Conservation (phyloP, 345 rosid genomes). For the Cardiospermum halicacabum region DNA sequence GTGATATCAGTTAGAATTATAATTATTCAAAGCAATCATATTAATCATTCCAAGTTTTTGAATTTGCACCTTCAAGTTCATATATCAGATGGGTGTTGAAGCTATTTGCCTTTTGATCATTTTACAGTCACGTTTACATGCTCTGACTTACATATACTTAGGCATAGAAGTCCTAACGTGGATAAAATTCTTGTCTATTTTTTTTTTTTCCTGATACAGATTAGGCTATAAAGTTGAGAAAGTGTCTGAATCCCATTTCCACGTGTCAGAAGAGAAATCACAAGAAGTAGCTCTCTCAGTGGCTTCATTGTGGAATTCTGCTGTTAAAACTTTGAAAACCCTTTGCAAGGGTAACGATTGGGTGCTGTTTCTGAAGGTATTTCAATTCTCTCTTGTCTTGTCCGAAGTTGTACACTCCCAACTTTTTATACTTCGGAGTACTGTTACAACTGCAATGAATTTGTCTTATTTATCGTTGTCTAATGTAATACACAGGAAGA, state of each 20-base stretch:
- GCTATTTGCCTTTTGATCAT: background rate
- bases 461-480: background rate
- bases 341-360: constrained; percentile 80
- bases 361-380: constrained; percentile 75
- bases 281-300: constrained; percentile 39
- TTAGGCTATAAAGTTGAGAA: constrained; percentile 74
- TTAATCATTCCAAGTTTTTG: background rate
- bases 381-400: background rate
- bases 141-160: background rate
- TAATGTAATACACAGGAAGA: background rate
- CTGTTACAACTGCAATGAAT: background rate
- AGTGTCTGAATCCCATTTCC: constrained; percentile 58
- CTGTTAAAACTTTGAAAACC: constrained; percentile 44
- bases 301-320: constrained; percentile 65
- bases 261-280: constrained; percentile 57
- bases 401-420: constrained; percentile 3
- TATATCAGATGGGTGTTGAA: background rate
- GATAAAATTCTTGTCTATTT: constrained; percentile 8
- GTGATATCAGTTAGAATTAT: background rate
- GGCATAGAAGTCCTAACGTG: background rate
- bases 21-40: background rate
- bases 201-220: constrained; percentile 44
- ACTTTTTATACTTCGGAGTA: background rate
- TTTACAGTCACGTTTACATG: background rate
- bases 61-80: background rate